Evolutionary conservation across 2,329 filamentous ascomycete genomes (phyloP).

Genomic region (Madurella mycetomatis): DNA sequence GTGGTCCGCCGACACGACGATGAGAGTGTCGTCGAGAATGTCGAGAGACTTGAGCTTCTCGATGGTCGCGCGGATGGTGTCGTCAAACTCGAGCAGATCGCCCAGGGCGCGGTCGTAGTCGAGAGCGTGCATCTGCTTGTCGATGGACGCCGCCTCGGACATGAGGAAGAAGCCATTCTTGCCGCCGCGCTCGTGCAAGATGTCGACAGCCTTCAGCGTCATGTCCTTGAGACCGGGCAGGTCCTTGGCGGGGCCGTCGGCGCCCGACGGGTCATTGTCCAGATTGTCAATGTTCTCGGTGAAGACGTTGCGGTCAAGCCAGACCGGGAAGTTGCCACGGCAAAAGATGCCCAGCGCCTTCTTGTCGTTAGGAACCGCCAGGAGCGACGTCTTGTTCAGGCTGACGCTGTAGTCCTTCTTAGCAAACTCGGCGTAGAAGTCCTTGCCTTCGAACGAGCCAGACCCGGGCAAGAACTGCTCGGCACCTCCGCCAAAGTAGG

Average conservation of each 20-base stretch:
- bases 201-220: slow-evolving; percentile 81
- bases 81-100: slow-evolving; percentile 80
- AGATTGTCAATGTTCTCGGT: slow-evolving; percentile 61
- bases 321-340: slow-evolving; percentile 70
- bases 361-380: slow-evolving; percentile 51
- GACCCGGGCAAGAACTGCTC: slow-evolving; percentile 70
- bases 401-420: slow-evolving; percentile 68
- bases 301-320: slow-evolving; percentile 83
- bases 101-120: slow-evolving; percentile 84
- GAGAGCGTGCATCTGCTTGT: slow-evolving; percentile 84
- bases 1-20: slow-evolving; percentile 82
- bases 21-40: slow-evolving; percentile 68
- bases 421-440: slow-evolving; percentile 75
- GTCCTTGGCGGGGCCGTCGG: slow-evolving; percentile 60
- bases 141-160: slow-evolving; percentile 79
- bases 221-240: slow-evolving; percentile 84
- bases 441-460: slow-evolving; percentile 62
- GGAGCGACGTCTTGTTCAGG: slow-evolving; percentile 68
- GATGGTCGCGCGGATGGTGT: slow-evolving; percentile 73
- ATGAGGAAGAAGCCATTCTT: slow-evolving; percentile 81
- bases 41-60: slow-evolving; percentile 62
- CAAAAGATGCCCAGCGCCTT: slow-evolving; percentile 76
- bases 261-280: slow-evolving; percentile 66
- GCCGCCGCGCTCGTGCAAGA: slow-evolving; percentile 62
- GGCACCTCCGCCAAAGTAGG: slow-evolving; percentile 76